Base-by-base conservation (phyloP, 306 rosid genomes). In the Prunus fruticosa region DNA sequence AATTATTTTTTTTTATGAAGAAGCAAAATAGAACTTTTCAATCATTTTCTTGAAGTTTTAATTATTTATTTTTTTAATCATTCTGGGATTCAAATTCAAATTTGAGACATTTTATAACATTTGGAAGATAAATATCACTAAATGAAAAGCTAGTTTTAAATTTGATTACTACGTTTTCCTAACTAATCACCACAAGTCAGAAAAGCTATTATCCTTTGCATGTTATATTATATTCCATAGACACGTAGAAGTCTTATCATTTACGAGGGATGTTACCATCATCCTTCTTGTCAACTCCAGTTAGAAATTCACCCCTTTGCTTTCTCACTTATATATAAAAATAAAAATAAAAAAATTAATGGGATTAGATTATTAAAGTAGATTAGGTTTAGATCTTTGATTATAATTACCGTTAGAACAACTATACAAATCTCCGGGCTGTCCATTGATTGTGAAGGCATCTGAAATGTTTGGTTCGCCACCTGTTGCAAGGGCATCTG, bases 371-470 rank as follows among this genome's bases (percentile, higher is more conserved):
- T 58, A 58, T 58, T 58, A 58, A 11, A 20, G 27, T 20, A 56
- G 28, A 56, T 56, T 56, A 56, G 3, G 14, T 53, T 30, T 28
- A 5, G 0, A 62, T 8, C 20, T 27, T 62, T 16, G 16, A 63
- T 22, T 25, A 60, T 12, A 22, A 14, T 58, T 58, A 73, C 77
- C 77, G 12, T 27, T 45, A 27, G 77, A 73, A 34, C 77, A 73
- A 27, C 4, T 27, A 50, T 60, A 73, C 5, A 73, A 73, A n/a
- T 60, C 58, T 57, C 85, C 85, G 14, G 82, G 85, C 53, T 78
- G 76, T 15, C 85, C 85, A 53, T 82, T 82, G 28, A 82, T 82
- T 0, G 85, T 78, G 68, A 32, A 67, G 60, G 76, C 84, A 83
- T 83, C 73, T 3, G 81, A 71, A 16, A 0, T 0, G 20, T 83